These are phyloP conservation scores for Dactylellina haptotyla DNA, from an alignment of 2,329 filamentous ascomycete species.

Conservation along the genomic window DNA sequence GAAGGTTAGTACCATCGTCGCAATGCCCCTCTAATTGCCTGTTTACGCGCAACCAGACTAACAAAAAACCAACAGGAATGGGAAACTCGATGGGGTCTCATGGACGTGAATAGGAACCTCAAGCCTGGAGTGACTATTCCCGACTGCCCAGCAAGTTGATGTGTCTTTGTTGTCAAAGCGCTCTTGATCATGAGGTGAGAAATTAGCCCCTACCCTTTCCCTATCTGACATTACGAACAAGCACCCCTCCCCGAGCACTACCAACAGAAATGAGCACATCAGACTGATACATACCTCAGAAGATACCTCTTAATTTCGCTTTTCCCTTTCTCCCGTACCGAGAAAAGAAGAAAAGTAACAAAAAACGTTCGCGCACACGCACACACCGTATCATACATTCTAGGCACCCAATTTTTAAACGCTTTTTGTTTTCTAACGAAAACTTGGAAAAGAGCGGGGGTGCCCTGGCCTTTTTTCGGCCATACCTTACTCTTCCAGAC, in stretches of 20 bases:
- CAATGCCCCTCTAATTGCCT: background rate
- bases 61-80: constrained; percentile 70
- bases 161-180: constrained; percentile 57
- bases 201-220: constrained; percentile 25
- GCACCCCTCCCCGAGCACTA: too few species aligned
- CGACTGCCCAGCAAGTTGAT: constrained; percentile 68
- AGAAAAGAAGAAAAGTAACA: constrained; percentile 12
- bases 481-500: constrained; percentile 22
- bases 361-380: constrained; percentile 19
- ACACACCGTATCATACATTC: constrained; percentile 39
- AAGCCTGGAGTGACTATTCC: constrained; percentile 87
- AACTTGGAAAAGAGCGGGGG: constrained; percentile 42
- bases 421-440: constrained; percentile 32
- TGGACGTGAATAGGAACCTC: constrained; percentile 84
- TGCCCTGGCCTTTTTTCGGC: constrained; percentile 18
- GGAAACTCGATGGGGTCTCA: constrained; percentile 95
- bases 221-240: constrained; percentile 19
- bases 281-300: constrained; percentile 38
- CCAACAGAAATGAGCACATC: constrained; percentile 1
- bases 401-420: constrained; percentile 48
- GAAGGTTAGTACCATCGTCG: constrained; percentile 41
- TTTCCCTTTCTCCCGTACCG: constrained; percentile 3
- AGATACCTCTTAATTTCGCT: constrained; percentile 22
- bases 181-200: constrained; percentile 43
- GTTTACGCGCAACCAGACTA: constrained; percentile 10